Evolutionary conservation across 306 rosid species (phyloP), one percentile per base, ranked within the genome.

Genomic region (Corylus heterophylla): DNA sequence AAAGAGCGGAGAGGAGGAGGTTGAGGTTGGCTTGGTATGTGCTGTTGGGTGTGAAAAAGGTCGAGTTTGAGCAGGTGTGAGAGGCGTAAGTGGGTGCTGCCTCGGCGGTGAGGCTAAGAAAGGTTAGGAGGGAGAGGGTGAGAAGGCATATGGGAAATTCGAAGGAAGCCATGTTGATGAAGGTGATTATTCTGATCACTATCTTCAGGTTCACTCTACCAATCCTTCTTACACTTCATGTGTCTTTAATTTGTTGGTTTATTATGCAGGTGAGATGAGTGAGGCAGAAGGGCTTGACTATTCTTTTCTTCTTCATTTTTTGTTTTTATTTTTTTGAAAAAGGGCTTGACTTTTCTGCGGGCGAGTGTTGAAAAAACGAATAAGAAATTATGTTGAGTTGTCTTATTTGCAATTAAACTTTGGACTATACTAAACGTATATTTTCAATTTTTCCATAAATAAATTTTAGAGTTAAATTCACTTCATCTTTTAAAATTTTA

Each of bases 1-100:
- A 77, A 16, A 78, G 44, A 6, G 71, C n/a, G 2, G 54, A 25
- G 77, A 79, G 83, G 58, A 69, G 69, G 55, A 47, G 4, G 27
- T 68, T 0, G 49, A 66, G 71, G 20, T 66, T 66, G 22, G 1
- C 22, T 17, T 66, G 48, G 48, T 66, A 66, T 12, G 49, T 8
- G 48, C 13, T 66, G 49, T 16, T 66, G 13, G 48, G 48, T 14
- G 49, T 37, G 71, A 14, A 37, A 66, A 66, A 17, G 49, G 8
- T 14, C 6, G 13, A 8, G 35, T 66, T 66, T 39, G 48, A 17
- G 48, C 13, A 66, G 48, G 1, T 0, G 48, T 35, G 20, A 35
- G 12, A 1, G 45, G 71, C 71, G 7, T 6, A 66, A 6, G 71
- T 66, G 13, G 49, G 71, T 14, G 71, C 49, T 16, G 71, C 45